Evolutionary conservation across 805 yeast genomes (phyloP).

Genomic region (Myxozyma kluyveri): DNA sequence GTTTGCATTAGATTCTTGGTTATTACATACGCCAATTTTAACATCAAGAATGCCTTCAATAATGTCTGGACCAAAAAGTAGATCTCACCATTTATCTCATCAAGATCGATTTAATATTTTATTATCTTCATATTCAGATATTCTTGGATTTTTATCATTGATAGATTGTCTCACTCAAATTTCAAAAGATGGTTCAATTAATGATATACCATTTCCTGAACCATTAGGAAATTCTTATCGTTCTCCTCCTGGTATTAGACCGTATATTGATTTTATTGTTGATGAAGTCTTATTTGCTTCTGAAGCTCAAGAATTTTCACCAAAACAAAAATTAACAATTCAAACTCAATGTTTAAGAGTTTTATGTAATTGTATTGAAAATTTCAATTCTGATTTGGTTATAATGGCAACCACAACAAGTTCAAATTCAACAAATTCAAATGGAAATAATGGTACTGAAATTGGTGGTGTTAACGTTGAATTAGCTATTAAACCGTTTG

Average conservation of each 20-base stretch:
- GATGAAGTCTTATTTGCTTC: conserved; percentile 60
- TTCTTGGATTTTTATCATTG: conserved; percentile 60
- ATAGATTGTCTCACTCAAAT: conserved; percentile 42
- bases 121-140: conserved; percentile 54
- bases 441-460: conserved; percentile 31
- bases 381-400: conserved; percentile 54
- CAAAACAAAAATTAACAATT: conserved; percentile 44
- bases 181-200: conserved; percentile 9
- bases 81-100: conserved; percentile 38
- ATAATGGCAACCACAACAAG: conserved; percentile 42
- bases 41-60: conserved; percentile 17
- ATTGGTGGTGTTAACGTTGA: conserved; percentile 49
- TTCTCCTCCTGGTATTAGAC: conserved; percentile 63
- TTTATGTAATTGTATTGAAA: conserved; percentile 47
- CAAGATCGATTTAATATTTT: conserved; percentile 47
- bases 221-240: conserved; percentile 62
- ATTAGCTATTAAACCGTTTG: conserved; percentile 44
- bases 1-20: conserved; percentile 68
- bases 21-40: conserved; percentile 44
- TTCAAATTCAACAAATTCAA: conserved; percentile 43
- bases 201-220: conserved; percentile 57
- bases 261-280: conserved; percentile 73
- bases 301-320: conserved; percentile 41
- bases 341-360: conserved; percentile 56
- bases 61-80: conserved; percentile 34